Percentiles rank a stretch among this genome's conserved stretches.
Evolutionary conservation across 495 filamentous ascomycete species (phyloP).

Genomic region (Aspergillus haitiensis): DNA sequence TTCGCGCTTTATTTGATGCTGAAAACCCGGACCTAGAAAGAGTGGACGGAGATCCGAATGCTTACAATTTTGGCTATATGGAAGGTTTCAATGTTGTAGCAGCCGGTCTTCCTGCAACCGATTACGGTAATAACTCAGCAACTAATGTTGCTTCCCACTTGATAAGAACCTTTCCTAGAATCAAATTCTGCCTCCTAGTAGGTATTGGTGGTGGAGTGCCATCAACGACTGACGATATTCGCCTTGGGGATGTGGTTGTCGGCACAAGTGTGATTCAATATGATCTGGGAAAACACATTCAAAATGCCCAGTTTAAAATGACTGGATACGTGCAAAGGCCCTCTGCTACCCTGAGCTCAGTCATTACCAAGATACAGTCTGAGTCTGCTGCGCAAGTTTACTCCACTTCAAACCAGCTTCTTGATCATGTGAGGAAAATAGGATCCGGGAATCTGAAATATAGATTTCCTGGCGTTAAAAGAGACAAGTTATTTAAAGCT

Average conservation of each 20-base stretch:
- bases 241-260: conserved; percentile 32
- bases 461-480: too few relatives aligned
- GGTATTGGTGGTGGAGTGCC: conserved; percentile 43
- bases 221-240: conserved; percentile 24
- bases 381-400: too few relatives aligned
- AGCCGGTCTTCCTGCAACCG: not conserved
- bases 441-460: too few relatives aligned
- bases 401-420: too few relatives aligned
- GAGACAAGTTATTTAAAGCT: too few relatives aligned
- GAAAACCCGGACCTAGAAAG: not conserved
- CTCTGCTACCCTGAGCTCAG: not conserved
- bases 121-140: conserved; percentile 6
- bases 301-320: not conserved
- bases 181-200: conserved; percentile 29
- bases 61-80: not conserved
- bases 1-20: not conserved
- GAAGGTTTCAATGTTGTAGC: not conserved
- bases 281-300: conserved; percentile 2
- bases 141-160: conserved; percentile 14
- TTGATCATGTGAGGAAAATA: too few relatives aligned
- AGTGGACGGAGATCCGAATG: not conserved
- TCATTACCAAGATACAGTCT: not conserved
- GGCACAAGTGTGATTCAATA: conserved; percentile 3
- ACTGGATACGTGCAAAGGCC: not conserved
- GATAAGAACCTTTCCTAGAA: conserved; percentile 5